Evolutionary conservation across 192 early-diverging fungal species (phyloP), one percentile per base, ranked within the genome.

Genomic region (Gigaspora rosea): DNA sequence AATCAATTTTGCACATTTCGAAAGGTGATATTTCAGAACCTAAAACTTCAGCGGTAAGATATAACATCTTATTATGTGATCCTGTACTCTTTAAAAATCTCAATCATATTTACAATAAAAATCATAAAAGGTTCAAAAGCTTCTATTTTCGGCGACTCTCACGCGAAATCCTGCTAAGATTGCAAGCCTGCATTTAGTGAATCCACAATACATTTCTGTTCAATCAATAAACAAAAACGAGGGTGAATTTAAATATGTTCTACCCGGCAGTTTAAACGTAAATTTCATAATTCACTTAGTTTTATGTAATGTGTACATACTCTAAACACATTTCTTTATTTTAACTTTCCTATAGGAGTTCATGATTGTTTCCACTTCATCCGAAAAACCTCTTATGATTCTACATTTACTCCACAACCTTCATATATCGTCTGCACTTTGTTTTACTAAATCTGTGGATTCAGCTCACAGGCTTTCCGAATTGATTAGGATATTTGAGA

Each of bases 101-200:
- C n/a, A 15, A 15, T 20, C 2, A 2, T 35, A 15, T n/a, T 54
- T 47, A 18, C 10, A 48, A 32, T 47, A 18, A 74, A 48, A 20
- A 41, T 54, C 22, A 32, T 8, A 78, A 62, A n/a, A 87, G 88
- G 78, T 97, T 27, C 95, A 97, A 81, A 98, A 98, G 83, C 86
- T 99, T 3, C 86, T 99, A 16, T 98, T 98, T 78, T 96, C 95
- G 22, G 97, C 97, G 0, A 99, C 97, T 3, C 83, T 99, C 59
- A 96, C 97, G 3, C 87, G 91, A 33, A 94, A 99, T 65, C 96
- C 96, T 4, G 94, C 92, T 78, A 96, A 96, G 74, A 91, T 99
- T 73, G 94, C 95, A 11, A 87, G 89, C 35, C 86, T 99, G 8
- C 88, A 90, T 71, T 86, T 99, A 35, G 81, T 82, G 22, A 84